phyloP scores from a whole-genome alignment of 495 filamentous ascomycete species.

The Aspergillus mulundensis region DNA sequence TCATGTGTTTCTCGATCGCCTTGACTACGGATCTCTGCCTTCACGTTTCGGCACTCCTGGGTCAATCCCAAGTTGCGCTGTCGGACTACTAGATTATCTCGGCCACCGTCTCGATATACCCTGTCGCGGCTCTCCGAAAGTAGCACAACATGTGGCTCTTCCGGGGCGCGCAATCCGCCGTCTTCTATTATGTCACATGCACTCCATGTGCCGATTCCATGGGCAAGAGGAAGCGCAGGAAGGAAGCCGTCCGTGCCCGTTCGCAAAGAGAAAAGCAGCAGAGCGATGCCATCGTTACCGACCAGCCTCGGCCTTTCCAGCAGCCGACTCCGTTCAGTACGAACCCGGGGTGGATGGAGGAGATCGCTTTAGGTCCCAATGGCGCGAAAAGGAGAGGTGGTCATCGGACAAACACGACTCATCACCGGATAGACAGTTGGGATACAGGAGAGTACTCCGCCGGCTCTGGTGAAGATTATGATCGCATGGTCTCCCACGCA shows the following conservation, averaged over 20 bases:
- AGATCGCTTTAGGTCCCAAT: slow-evolving; percentile 74
- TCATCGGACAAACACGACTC: slow-evolving; percentile 28
- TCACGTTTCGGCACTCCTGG: slow-evolving; percentile 23
- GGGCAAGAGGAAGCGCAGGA: slow-evolving; percentile 60
- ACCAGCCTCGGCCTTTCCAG: slow-evolving; percentile 67
- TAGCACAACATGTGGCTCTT: slow-evolving; percentile 49
- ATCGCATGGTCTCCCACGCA: slow-evolving; percentile 10
- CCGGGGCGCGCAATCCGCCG: slow-evolving; percentile 66
- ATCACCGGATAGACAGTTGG: slow-evolving; percentile 46
- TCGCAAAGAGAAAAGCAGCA: slow-evolving; percentile 56
- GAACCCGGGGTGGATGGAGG: slow-evolving; percentile 81
- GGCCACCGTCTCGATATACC: neutral
- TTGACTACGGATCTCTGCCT: slow-evolving; percentile 22
- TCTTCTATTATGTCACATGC: slow-evolving; percentile 84
- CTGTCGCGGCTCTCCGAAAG: neutral
- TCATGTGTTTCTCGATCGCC: slow-evolving; percentile 36
- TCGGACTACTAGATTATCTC: neutral
- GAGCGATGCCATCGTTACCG: slow-evolving; percentile 45
- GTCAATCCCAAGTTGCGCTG: slow-evolving; percentile 25
- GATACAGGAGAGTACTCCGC: slow-evolving; percentile 31
- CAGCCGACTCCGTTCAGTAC: slow-evolving; percentile 80
- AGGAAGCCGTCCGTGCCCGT: slow-evolving; percentile 56
- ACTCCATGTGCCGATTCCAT: slow-evolving; percentile 67
- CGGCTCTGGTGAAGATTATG: slow-evolving; percentile 23
- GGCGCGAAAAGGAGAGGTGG: slow-evolving; percentile 57